phyloP scores from a whole-genome alignment of 768 basidiomycete species.

The Chiua virens region DNA sequence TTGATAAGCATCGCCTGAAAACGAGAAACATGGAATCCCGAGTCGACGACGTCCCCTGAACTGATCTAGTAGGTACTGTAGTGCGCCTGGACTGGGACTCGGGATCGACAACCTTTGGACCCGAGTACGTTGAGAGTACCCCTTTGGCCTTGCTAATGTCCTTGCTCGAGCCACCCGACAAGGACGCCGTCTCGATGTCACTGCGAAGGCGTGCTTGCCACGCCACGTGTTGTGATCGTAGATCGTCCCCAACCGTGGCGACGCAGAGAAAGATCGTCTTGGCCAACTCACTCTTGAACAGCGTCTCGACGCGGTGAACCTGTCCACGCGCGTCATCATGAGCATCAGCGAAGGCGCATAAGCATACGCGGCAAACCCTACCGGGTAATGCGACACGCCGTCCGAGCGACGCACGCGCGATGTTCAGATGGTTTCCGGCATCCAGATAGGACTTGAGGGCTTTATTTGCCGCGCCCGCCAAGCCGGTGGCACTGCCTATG shows the following conservation, averaged over 20 bases:
- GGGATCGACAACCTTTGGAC: neutral
- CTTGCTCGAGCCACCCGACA: neutral
- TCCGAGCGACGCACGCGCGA: conserved; percentile 5
- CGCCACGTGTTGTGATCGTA: conserved; percentile 9
- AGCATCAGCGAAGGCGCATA: neutral
- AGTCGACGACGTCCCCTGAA: neutral
- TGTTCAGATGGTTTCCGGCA: conserved; percentile 4
- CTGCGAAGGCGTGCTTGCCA: conserved; percentile 15
- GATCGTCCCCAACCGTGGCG: conserved; percentile 10
- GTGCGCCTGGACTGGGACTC: neutral
- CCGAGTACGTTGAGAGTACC: neutral
- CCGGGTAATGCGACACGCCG: neutral
- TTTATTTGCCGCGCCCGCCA: conserved; percentile 6
- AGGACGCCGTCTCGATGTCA: neutral
- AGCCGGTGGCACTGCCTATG: conserved; percentile 3
- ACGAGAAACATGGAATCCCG: conserved; percentile 9
- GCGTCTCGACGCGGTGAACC: neutral
- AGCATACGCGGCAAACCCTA: neutral
- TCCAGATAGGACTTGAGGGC: conserved; percentile 6
- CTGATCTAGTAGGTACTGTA: neutral
- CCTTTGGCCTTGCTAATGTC: neutral
- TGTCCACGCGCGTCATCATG: neutral
- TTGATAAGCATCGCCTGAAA: conserved; percentile 8
- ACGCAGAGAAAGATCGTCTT: conserved; percentile 6
- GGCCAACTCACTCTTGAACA: conserved; percentile 9